Percentiles rank a stretch among this genome's conserved stretches.
Conservation (phyloP, 352 stramenopile genomes). For the Globisporangium cylindrosporum region DNA sequence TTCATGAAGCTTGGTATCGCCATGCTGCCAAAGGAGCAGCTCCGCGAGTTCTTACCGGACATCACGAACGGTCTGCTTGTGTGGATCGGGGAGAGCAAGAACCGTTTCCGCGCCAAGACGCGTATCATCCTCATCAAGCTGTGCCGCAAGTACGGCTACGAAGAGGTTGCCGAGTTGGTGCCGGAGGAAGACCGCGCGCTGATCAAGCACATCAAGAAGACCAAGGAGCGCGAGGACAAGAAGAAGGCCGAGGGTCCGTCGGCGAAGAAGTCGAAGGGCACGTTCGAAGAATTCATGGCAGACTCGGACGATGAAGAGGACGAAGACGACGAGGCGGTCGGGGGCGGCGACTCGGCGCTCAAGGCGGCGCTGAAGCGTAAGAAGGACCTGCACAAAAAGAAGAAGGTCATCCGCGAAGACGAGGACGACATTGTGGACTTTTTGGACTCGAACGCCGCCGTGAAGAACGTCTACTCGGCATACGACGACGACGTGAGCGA, state of each 20-base stretch:
- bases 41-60: conserved; percentile 89
- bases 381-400: conserved; percentile 69
- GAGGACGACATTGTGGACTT: conserved; percentile 93
- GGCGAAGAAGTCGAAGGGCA: conserved; percentile 43
- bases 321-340: conserved; percentile 52
- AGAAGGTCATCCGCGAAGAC: conserved; percentile 76
- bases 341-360: conserved; percentile 75
- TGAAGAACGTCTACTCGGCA: conserved; percentile 84
- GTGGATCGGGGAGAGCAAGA: conserved; percentile 94
- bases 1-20: conserved; percentile 96
- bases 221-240: conserved; percentile 88
- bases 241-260: conserved; percentile 74
- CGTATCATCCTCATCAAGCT: conserved; percentile 96
- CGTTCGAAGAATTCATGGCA: conserved; percentile 83
- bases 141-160: conserved; percentile 92
- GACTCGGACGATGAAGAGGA: conserved; percentile 82
- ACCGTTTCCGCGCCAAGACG: conserved; percentile 94
- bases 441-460: conserved; percentile 84
- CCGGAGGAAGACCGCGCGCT: conserved; percentile 88
- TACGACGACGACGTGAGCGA: conserved; percentile 48
- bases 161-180: conserved; percentile 87
- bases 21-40: conserved; percentile 84
- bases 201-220: conserved; percentile 96
- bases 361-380: conserved; percentile 78
- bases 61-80: conserved; percentile 91